Conservation (phyloP, 2,329 filamentous ascomycete genomes). For the Clarireedia homoeocarpa region DNA sequence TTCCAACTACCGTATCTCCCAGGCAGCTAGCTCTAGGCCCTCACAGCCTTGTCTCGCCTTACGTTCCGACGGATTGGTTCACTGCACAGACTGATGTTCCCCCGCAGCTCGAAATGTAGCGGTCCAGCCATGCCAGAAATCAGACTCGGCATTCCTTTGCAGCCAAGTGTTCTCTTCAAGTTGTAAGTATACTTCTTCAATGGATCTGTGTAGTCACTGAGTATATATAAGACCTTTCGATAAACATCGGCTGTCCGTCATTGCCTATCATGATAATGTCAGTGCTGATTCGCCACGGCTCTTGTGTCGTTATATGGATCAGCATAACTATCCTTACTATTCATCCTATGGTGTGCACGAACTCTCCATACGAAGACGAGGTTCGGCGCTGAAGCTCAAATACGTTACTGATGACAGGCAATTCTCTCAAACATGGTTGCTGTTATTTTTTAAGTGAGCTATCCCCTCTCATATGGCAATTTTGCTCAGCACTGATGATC, state of each 20-base stretch:
- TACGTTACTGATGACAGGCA: slow-evolving; percentile 41
- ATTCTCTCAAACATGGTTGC: slow-evolving; percentile 45
- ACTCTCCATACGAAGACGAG: slow-evolving; percentile 43
- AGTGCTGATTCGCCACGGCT: slow-evolving; percentile 28
- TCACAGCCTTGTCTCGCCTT: neutral
- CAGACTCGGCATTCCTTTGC: slow-evolving; percentile 37
- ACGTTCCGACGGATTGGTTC: slow-evolving; percentile 6
- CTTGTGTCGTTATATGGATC: slow-evolving; percentile 28
- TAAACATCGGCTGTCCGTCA: slow-evolving; percentile 45
- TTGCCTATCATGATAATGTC: slow-evolving; percentile 40
- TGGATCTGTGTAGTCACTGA: neutral
- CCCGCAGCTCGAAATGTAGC: slow-evolving; percentile 37
- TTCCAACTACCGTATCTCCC: neutral
- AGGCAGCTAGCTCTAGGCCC: neutral
- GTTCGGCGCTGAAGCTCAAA: slow-evolving; percentile 41
- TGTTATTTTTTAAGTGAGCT: slow-evolving; percentile 43
- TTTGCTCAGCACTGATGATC: neutral
- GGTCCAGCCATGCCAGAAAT: slow-evolving; percentile 39
- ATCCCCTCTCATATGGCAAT: neutral
- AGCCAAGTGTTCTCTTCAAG: slow-evolving; percentile 46
- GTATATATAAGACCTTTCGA: slow-evolving; percentile 40
- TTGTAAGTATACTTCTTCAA: slow-evolving; percentile 33
- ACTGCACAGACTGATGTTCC: slow-evolving; percentile 10
- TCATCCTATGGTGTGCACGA: slow-evolving; percentile 46
- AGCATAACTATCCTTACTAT: slow-evolving; percentile 31